Percentiles rank a stretch among this genome's conserved stretches.
Conservation (phyloP, 2,329 filamentous ascomycete genomes). For the Ploettnerulaceae sp. region DNA sequence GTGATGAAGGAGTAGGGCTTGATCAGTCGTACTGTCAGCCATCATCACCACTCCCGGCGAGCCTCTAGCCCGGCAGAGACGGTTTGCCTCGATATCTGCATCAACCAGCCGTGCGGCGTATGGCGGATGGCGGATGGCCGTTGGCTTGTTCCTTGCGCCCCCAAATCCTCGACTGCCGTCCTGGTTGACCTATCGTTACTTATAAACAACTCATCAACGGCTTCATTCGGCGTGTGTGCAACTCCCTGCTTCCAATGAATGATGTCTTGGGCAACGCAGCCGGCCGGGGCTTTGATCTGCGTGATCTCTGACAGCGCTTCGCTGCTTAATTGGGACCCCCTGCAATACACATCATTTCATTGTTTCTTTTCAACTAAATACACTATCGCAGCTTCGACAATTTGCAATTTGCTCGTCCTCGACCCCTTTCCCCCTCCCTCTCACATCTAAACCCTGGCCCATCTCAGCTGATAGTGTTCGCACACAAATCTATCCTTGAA, state of each 20-base stretch:
- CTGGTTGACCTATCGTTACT: neutral
- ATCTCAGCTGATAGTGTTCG: neutral
- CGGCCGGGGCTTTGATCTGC: constrained; percentile 1
- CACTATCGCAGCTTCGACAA: neutral
- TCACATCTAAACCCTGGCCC: too few species aligned
- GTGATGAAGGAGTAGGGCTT: neutral
- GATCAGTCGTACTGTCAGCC: neutral
- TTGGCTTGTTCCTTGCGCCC: constrained; percentile 6
- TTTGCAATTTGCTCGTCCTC: neutral
- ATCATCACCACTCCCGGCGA: constrained; percentile 3
- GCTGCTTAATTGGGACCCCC: neutral
- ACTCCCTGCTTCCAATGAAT: constrained; percentile 6
- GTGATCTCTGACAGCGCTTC: constrained; percentile 9
- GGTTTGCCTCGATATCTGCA: constrained; percentile 1
- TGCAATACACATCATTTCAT: neutral
- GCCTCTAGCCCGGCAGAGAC: constrained; percentile 7
- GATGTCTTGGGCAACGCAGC: constrained; percentile 5
- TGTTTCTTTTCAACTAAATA: neutral
- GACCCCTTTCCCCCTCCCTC: too few species aligned
- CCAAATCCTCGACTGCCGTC: constrained; percentile 15
- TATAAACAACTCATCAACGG: constrained; percentile 2
- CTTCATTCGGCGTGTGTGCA: constrained; percentile 11
- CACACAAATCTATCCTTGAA: neutral
- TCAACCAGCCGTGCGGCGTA: constrained; percentile 11
- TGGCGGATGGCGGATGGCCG: neutral